Base-by-base conservation (phyloP, 208 protist genomes). In the Strigomonas culicis region DNA sequence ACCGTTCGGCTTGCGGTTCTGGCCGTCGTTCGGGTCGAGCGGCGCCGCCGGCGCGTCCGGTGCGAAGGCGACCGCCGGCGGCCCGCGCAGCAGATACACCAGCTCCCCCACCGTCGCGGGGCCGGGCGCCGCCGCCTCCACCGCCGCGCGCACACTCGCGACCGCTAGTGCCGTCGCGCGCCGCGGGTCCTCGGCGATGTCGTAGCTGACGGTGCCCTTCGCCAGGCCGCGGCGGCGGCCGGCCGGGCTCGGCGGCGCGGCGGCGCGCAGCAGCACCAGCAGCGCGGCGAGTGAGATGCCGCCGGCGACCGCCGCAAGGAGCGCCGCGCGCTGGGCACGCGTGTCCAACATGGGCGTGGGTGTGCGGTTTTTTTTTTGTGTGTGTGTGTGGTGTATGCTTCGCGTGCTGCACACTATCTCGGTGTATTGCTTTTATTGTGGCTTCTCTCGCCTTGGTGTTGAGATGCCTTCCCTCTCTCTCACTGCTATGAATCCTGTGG, bases 81-180 rank as follows among this genome's bases (percentile, higher is more conserved):
- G 66, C 19, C 82, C 85, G 47, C 85, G 81, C 25, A 88, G 74
- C 39, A 87, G 82, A 25, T 63, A 62, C 6, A 92, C 71, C 2
- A 92, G 74, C 25, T 74, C 72, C 1, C 82, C 82, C 11, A 77
- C 63, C 21, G 82, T 75, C 7, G 32, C 70, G 59, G 75, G 73
- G 22, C 70, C 69, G 4, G 69, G n/a, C n/a, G n/a, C n/a, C n/a
- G n/a, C n/a, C n/a, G n/a, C n/a, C n/a, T n/a, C n/a, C n/a, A n/a
- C n/a, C n/a, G n/a, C 76, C 10, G 31, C 28, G 32, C 68, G 68
- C 15, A 92, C 78, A 10, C 74, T 60, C 21, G 63, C 43, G 27
- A 84, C 68, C 0, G 79, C 85, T 24, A 74, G 59, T 22, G 62
- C 60, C 39, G 77, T 77, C 4, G 81, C 75, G n/a, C 70, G 57